Evolutionary conservation across 1,284 basidiomycete species (phyloP).

Genomic region (Pulchroboletus neoregius): DNA sequence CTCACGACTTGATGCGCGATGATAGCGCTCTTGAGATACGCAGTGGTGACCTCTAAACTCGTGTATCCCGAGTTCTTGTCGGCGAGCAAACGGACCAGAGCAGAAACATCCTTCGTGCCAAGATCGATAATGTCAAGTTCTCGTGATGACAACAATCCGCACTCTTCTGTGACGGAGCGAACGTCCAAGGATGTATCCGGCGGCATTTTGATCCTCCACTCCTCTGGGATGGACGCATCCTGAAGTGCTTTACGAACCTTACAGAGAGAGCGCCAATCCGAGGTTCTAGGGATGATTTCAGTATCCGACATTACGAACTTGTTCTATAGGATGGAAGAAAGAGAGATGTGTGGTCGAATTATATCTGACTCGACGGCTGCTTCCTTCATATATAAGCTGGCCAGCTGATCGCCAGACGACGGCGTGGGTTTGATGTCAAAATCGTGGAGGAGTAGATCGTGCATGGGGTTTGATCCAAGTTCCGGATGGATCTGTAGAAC

Average conservation of each 20-base stretch:
- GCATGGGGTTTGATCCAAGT: slow-evolving; percentile 29
- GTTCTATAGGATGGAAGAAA: background rate
- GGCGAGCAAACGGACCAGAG: slow-evolving; percentile 37
- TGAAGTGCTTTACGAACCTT: slow-evolving; percentile 20
- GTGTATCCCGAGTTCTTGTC: slow-evolving; percentile 38
- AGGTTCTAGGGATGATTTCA: background rate
- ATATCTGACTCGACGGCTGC: background rate
- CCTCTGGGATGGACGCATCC: slow-evolving; percentile 24
- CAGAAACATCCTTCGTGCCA: slow-evolving; percentile 37
- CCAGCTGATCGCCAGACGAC: too few species aligned
- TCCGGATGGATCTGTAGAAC: background rate
- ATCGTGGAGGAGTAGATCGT: too few species aligned
- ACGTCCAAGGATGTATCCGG: slow-evolving; percentile 48
- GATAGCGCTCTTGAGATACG: slow-evolving; percentile 77
- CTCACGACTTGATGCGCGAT: slow-evolving; percentile 79
- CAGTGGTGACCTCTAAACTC: slow-evolving; percentile 63
- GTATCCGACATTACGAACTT: slow-evolving; percentile 9
- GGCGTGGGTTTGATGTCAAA: too few species aligned
- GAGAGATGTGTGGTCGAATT: background rate
- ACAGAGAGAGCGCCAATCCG: slow-evolving; percentile 24
- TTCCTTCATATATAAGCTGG: too few species aligned
- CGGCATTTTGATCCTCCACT: slow-evolving; percentile 34
- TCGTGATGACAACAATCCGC: slow-evolving; percentile 53
- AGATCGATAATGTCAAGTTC: slow-evolving; percentile 68
- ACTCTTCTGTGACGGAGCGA: slow-evolving; percentile 50